A percentile compares a stretch with the other conserved stretches of the same genome.
phyloP scores from a whole-genome alignment of 2,329 filamentous ascomycete genomes.

The Pseudogymnoascus sp. region DNA sequence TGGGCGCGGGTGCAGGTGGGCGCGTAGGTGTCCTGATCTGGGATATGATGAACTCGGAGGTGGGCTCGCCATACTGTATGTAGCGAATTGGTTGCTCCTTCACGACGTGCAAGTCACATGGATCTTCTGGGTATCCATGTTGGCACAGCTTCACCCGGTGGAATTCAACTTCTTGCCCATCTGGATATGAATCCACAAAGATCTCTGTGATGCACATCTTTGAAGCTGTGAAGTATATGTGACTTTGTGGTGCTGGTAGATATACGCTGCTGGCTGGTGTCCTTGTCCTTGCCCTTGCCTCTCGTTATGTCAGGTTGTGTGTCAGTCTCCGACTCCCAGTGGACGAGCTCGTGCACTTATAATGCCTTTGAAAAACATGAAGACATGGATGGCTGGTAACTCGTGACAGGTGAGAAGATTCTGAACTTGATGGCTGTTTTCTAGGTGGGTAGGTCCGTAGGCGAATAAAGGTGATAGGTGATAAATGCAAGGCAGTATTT shows the following conservation, averaged over 20 bases:
- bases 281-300: constrained; percentile 20
- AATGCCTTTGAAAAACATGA: neutral
- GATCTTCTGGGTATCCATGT: constrained; percentile 31
- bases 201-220: constrained; percentile 43
- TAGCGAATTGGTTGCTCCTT: constrained; percentile 35
- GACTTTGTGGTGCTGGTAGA: constrained; percentile 12
- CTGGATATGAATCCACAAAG: constrained; percentile 39
- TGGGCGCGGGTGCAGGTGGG: constrained; percentile 21
- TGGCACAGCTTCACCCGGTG: constrained; percentile 31
- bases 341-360: neutral
- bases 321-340: neutral
- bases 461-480: neutral
- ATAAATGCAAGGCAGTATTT: neutral
- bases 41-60: constrained; percentile 31
- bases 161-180: constrained; percentile 34
- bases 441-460: neutral
- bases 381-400: neutral
- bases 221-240: constrained; percentile 26
- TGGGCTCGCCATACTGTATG: constrained; percentile 29
- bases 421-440: neutral
- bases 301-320: neutral
- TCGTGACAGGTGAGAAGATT: neutral
- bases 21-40: constrained; percentile 24
- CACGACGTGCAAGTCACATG: constrained; percentile 35
- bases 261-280: constrained; percentile 20